These are phyloP conservation scores for Naumovozyma baii DNA, from an alignment of 805 yeast species.

Conservation along the genomic window DNA sequence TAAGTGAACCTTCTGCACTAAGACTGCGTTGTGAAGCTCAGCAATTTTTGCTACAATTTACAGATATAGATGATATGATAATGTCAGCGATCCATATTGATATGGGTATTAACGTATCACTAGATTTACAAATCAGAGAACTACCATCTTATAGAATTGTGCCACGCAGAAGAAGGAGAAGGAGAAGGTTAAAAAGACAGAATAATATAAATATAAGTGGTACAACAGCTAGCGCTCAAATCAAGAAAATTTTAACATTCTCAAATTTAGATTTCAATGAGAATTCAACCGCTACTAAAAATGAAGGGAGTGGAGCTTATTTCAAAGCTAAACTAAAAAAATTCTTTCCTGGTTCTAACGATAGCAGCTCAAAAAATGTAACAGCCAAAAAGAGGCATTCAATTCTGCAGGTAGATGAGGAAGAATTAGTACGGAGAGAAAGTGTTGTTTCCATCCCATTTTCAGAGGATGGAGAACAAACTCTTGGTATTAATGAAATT, in stretches of 20 bases:
- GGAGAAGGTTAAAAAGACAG: constrained; percentile 16
- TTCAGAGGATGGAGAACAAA: neutral
- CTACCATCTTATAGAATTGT: constrained; percentile 71
- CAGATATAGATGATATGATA: constrained; percentile 53
- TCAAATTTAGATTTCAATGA: neutral
- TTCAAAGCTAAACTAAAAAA: neutral
- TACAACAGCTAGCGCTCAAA: neutral
- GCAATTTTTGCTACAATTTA: constrained; percentile 64
- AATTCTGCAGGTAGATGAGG: neutral
- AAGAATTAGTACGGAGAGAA: neutral
- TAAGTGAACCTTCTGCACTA: constrained; percentile 39
- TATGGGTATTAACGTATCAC: constrained; percentile 67
- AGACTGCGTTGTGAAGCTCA: constrained; percentile 74
- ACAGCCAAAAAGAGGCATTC: neutral
- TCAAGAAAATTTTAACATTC: neutral
- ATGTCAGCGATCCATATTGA: constrained; percentile 67
- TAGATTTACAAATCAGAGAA: constrained; percentile 64
- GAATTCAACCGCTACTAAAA: neutral
- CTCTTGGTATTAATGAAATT: neutral
- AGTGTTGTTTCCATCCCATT: neutral
- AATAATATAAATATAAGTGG: neutral
- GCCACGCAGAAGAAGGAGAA: constrained; percentile 61
- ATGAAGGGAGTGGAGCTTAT: neutral
- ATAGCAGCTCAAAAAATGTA: neutral
- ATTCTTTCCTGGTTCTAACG: neutral